phyloP scores from a whole-genome alignment of 768 basidiomycete genomes.

The Boletus pseudopeckii region DNA sequence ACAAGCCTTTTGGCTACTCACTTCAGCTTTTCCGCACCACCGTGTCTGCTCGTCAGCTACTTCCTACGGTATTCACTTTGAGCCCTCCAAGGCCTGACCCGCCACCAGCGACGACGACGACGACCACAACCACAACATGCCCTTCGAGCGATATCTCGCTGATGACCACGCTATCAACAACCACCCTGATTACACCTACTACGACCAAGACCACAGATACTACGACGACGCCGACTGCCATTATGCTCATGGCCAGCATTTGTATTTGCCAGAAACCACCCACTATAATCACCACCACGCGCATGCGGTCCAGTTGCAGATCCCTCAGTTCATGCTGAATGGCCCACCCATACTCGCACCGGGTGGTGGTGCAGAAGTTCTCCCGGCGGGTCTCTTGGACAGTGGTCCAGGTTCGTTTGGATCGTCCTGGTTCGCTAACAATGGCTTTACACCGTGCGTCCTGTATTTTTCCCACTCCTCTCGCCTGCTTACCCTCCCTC shows the following conservation, averaged over 20 bases:
- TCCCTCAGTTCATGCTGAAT: constrained; percentile 62
- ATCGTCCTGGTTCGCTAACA: constrained; percentile 51
- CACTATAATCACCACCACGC: constrained; percentile 11
- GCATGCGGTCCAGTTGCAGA: constrained; percentile 47
- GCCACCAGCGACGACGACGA: neutral
- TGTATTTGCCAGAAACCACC: neutral
- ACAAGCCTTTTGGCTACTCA: neutral
- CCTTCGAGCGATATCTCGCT: constrained; percentile 41
- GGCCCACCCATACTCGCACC: constrained; percentile 59
- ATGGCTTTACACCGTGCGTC: constrained; percentile 37
- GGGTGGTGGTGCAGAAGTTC: constrained; percentile 72
- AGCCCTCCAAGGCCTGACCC: neutral
- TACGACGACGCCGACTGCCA: constrained; percentile 16
- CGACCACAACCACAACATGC: constrained; percentile 30
- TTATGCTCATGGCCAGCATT: neutral
- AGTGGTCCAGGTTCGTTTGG: constrained; percentile 25
- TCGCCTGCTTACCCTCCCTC: constrained; percentile 11
- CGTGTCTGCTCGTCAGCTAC: neutral
- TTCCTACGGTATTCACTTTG: neutral
- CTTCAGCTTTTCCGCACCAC: neutral
- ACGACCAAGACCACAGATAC: constrained; percentile 13
- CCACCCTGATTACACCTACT: constrained; percentile 3
- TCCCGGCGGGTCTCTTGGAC: constrained; percentile 45
- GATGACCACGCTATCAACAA: constrained; percentile 13
- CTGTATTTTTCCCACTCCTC: neutral